These are phyloP conservation scores for Lithohypha guttulata DNA, from an alignment of 2,329 filamentous ascomycete species.

Conservation along the genomic window DNA sequence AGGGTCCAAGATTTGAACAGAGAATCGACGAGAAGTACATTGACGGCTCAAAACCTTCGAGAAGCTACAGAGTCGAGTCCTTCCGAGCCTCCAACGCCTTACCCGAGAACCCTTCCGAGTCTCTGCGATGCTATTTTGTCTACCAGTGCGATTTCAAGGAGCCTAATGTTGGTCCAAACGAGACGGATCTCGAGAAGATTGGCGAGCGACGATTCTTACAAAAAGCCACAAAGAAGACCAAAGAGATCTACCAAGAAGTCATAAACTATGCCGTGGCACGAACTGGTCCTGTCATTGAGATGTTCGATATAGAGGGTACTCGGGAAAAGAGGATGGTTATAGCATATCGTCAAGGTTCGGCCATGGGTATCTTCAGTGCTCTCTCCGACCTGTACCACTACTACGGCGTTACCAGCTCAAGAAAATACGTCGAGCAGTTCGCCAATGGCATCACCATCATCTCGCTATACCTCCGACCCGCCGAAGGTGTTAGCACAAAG, in stretches of 20 bases:
- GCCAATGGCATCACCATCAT: conserved; percentile 97
- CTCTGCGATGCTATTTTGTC: conserved; percentile 94
- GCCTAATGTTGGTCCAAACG: conserved; percentile 58
- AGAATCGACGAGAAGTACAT: conserved; percentile 93
- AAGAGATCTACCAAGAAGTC: conserved; percentile 88
- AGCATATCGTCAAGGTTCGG: conserved; percentile 87
- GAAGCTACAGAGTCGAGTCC: conserved; percentile 87
- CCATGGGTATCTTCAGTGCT: conserved; percentile 86
- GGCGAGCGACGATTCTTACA: conserved; percentile 88
- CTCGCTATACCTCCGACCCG: conserved; percentile 81
- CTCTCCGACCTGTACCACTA: conserved; percentile 96
- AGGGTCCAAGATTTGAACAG: conserved; percentile 85
- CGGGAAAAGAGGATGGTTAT: conserved; percentile 90
- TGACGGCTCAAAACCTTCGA: conserved; percentile 58
- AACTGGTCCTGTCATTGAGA: conserved; percentile 91
- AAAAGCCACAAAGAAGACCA: conserved; percentile 93
- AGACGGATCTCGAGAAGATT: conserved; percentile 84
- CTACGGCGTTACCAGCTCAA: conserved; percentile 89
- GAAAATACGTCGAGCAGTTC: conserved; percentile 98
- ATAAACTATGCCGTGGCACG: conserved; percentile 74
- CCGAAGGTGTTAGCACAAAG: conserved; percentile 45
- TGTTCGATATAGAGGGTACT: conserved; percentile 86
- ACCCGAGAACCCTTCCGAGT: conserved; percentile 62
- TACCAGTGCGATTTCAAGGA: conserved; percentile 90
- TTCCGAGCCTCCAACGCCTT: conserved; percentile 84